Evolutionary conservation across 2,329 filamentous ascomycete genomes (phyloP), one percentile per base, ranked within the genome.

Genomic region (Aspergillus ustus): DNA sequence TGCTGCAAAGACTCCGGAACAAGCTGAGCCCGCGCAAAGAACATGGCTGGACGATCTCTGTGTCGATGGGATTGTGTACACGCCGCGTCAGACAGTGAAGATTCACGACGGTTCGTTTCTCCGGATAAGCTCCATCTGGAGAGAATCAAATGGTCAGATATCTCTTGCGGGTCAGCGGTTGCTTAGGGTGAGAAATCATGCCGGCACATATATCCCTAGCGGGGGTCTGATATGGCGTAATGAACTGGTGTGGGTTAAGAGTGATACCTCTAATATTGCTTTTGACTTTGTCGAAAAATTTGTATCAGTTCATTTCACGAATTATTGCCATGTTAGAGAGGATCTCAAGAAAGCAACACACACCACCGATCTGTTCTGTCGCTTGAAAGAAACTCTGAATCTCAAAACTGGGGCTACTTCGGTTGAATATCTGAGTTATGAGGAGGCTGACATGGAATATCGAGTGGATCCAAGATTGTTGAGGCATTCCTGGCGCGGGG

Each of bases 271-370:
- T 0, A 82, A 86, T 2, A 69, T 88, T 0, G 48, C 72, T 0
- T 59, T 82, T 0, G 53, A 65, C 0, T 62, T 77, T 0, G 75
- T 88, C 0, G 67, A 77, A 2, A 63, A 72, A 1, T 73, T 80
- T 7, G 75, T 85, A 0, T 70, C 70, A 0, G 72, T 91, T 0
- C 69, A 80, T 0, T 73, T 83, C 2, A 91, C 88, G 0, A 92
- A 91, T 61, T 71, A 79, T 0, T 66, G 72, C 0, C 59, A 48
- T 59, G 61, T 69, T 13, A 50, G 66, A 40, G 19, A 53, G 70
- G 0, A 75, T 77, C 52, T 70, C 74, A 0, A 75, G 65, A 66
- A 1, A 22, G 69, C 0, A 65, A 70, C 1, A 61, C 72, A 67
- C 71, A 11, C 61, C 71, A 1, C 67, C 0, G 69, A 73, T 1